These are phyloP conservation scores for Colletotrichum australisinense DNA, from an alignment of 2,329 filamentous ascomycete species.

Conservation along the genomic window DNA sequence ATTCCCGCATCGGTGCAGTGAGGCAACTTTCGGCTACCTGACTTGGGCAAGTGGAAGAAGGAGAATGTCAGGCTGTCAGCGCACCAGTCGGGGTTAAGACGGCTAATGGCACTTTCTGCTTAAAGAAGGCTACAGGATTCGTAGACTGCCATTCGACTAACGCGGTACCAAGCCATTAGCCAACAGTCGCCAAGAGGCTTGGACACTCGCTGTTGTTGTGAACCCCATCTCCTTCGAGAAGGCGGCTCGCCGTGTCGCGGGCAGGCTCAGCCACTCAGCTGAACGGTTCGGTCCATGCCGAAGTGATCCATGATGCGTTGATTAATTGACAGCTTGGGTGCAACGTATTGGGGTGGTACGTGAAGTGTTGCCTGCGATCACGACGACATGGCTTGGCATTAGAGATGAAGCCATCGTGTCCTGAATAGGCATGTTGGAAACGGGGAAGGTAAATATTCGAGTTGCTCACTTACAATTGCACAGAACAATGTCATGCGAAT, in stretches of 20 bases:
- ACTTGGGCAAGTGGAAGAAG: neutral
- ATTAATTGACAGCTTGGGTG: neutral
- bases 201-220: neutral
- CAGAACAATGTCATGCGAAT: neutral
- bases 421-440: neutral
- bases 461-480: neutral
- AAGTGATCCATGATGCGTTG: neutral
- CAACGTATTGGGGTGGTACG: neutral
- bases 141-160: neutral
- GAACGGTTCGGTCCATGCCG: conserved; percentile 13
- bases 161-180: neutral
- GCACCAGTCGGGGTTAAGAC: neutral
- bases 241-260: neutral
- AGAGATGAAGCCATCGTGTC: neutral
- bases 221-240: neutral
- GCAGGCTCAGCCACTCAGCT: neutral
- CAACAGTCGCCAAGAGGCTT: neutral
- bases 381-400: neutral
- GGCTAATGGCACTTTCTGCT: neutral
- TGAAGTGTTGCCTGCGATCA: neutral
- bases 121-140: neutral
- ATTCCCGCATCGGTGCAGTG: too few species aligned
- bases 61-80: neutral
- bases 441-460: neutral
- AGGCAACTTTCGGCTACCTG: neutral